Evolutionary conservation across 805 yeast genomes (phyloP).

Genomic region (Yamadazyma phyllophila): DNA sequence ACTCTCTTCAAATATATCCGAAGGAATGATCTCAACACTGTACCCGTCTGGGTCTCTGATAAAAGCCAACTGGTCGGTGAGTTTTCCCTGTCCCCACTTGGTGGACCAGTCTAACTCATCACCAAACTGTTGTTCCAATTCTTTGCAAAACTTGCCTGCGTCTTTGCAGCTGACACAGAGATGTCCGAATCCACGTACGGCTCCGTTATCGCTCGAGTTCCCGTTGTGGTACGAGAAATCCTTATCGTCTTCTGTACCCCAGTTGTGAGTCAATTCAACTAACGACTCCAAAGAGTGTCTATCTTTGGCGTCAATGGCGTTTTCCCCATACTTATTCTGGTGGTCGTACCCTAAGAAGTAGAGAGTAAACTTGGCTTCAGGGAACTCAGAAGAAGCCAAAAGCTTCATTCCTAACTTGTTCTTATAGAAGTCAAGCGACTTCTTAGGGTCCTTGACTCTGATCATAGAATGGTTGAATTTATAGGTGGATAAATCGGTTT

Average conservation of each 20-base stretch:
- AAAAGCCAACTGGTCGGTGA: conserved; percentile 61
- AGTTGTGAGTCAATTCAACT: conserved; percentile 89
- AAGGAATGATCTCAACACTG: conserved; percentile 58
- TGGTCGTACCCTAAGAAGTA: conserved; percentile 81
- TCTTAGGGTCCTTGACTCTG: conserved; percentile 80
- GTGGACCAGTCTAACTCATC: conserved; percentile 52
- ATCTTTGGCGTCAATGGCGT: conserved; percentile 19
- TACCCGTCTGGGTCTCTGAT: conserved; percentile 90
- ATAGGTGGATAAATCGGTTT: conserved; percentile 40
- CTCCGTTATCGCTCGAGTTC: conserved; percentile 51
- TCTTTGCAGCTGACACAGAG: conserved; percentile 69
- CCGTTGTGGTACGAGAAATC: conserved; percentile 81
- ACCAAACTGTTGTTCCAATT: conserved; percentile 45
- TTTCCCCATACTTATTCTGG: conserved; percentile 41
- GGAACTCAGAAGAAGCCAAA: conserved; percentile 52
- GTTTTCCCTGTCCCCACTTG: conserved; percentile 53
- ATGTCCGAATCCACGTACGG: conserved; percentile 85
- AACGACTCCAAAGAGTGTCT: conserved; percentile 57
- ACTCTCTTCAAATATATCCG: conserved; percentile 3
- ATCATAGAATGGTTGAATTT: conserved; percentile 89
- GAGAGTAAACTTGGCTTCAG: conserved; percentile 74
- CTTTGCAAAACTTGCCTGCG: conserved; percentile 55
- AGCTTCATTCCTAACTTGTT: conserved; percentile 80
- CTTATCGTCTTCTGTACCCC: conserved; percentile 86
- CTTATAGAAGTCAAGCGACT: conserved; percentile 74